A percentile compares a stretch with the other conserved stretches of the same genome.
Conservation (phyloP, 129 eudicot genomes). For the Centaurea solstitialis region DNA sequence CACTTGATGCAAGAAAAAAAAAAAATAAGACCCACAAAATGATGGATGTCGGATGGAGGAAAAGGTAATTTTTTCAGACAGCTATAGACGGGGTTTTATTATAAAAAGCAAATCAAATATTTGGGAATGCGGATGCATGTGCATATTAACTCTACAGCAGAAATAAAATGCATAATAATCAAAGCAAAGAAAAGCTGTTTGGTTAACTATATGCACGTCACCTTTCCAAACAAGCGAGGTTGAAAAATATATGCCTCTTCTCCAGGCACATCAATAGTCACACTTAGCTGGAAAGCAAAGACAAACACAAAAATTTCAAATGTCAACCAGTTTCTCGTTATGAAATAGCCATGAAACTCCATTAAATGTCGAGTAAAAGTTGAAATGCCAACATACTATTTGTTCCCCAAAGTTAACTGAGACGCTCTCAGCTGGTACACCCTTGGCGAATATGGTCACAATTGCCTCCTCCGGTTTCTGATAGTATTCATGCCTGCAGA, state of each 20-base stretch:
- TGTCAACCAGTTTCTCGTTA: neutral
- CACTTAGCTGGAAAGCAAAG: slow-evolving; percentile 59
- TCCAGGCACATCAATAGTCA: slow-evolving; percentile 65
- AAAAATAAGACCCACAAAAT: neutral
- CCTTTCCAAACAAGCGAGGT: slow-evolving; percentile 88
- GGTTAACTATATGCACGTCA: slow-evolving; percentile 9
- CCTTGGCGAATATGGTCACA: slow-evolving; percentile 82
- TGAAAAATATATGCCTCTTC: slow-evolving; percentile 63
- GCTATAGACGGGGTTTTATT: neutral
- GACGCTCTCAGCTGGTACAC: slow-evolving; percentile 58
- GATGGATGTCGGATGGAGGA: neutral
- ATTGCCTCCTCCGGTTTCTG: slow-evolving; percentile 91
- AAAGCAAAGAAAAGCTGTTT: neutral
- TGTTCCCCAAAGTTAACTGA: slow-evolving; percentile 81
- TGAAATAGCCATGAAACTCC: neutral
- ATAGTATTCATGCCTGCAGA: slow-evolving; percentile 76
- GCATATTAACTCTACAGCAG: neutral
- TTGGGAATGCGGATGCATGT: neutral
- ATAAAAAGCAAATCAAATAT: neutral
- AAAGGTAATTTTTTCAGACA: no score
- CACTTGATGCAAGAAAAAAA: neutral
- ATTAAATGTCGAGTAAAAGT: neutral
- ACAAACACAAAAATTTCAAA: neutral
- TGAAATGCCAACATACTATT: slow-evolving; percentile 51
- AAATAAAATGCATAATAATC: neutral